Evolutionary conservation across 176 grass and related monocot genomes (phyloP).

Genomic region (Leersia perrieri): DNA sequence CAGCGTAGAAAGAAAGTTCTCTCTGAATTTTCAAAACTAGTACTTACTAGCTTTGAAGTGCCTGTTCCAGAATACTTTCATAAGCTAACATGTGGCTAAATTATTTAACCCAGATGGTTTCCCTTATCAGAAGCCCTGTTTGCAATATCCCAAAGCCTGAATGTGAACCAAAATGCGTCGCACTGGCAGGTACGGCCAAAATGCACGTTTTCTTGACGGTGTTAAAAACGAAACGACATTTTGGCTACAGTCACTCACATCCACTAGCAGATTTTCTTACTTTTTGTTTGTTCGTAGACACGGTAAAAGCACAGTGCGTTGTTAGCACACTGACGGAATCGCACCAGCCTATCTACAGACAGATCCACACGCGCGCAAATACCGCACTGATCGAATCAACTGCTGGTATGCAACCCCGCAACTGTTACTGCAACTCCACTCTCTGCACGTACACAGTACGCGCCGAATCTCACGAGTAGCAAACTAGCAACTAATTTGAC

Average conservation of each 20-base stretch:
- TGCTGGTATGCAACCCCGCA: background rate
- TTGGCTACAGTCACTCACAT: no score
- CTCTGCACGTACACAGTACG: background rate
- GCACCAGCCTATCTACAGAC: background rate
- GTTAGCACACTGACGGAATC: background rate
- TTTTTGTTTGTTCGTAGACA: background rate
- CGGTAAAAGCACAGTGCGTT: background rate
- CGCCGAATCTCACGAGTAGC: background rate
- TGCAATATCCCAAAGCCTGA: no score
- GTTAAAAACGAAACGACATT: no score
- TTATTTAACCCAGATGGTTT: background rate
- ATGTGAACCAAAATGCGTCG: no score
- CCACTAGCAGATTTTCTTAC: no score
- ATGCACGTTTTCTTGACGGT: no score
- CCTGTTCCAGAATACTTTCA: background rate
- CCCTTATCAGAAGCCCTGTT: background rate
- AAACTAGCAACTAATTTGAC: background rate
- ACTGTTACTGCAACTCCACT: background rate
- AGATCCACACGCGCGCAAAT: background rate
- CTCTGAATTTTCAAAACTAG: background rate
- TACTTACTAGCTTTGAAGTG: background rate
- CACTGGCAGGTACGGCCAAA: no score
- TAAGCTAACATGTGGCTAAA: background rate
- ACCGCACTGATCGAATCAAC: background rate
- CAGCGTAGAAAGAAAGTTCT: background rate